These are phyloP conservation scores for Colletotrichum higginsianum DNA, from an alignment of 2,329 filamentous ascomycete species.

Conservation along the genomic window DNA sequence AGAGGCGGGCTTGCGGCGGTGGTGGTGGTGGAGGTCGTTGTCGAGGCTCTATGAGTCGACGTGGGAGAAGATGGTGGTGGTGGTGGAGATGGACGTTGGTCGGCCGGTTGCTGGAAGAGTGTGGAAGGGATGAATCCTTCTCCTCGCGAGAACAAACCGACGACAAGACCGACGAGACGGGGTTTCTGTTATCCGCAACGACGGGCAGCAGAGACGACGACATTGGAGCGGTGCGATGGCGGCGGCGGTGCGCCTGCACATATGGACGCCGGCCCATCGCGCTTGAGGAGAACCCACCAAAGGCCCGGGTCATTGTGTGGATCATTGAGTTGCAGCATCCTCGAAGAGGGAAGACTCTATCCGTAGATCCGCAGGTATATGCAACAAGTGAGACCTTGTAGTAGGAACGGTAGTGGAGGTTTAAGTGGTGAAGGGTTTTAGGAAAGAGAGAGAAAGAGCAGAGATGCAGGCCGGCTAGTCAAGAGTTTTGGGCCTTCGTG, in stretches of 20 bases:
- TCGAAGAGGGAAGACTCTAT: constrained; percentile 3
- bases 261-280: constrained; percentile 36
- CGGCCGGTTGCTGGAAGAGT: constrained; percentile 12
- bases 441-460: not conserved
- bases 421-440: not conserved
- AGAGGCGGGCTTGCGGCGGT: not conserved
- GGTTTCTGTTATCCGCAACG: constrained; percentile 24
- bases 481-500: constrained; percentile 1
- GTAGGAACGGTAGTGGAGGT: constrained; percentile 37
- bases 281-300: constrained; percentile 25
- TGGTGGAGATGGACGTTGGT: not conserved
- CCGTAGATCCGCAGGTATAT: constrained; percentile 2
- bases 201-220: not conserved
- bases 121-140: constrained; percentile 34
- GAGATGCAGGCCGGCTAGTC: constrained; percentile 7
- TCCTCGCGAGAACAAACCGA: constrained; percentile 28
- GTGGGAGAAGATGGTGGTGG: too few relatives aligned
- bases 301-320: constrained; percentile 32
- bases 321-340: constrained; percentile 39
- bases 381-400: constrained; percentile 2
- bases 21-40: not conserved
- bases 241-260: constrained; percentile 32
- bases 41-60: not conserved
- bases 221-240: constrained; percentile 16
- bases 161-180: constrained; percentile 21